phyloP scores from a whole-genome alignment of 176 grass and related monocot genomes.

The Triticum timopheevii region DNA sequence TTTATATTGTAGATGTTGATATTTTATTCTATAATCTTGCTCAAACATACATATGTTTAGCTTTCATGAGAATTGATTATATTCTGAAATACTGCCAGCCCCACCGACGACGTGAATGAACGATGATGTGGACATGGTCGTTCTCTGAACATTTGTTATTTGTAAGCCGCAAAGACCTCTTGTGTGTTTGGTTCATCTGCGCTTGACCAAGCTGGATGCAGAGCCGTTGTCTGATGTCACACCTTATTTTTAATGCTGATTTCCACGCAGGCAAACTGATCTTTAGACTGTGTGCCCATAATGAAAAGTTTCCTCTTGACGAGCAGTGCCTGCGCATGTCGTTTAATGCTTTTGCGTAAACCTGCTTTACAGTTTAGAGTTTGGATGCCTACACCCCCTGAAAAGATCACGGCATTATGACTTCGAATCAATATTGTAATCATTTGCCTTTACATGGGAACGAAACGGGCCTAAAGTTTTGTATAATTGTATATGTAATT shows the following conservation, averaged over 20 bases:
- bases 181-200: neutral
- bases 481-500: no score
- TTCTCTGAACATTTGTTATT: no score
- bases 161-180: neutral
- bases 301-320: neutral
- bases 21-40: no score
- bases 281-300: neutral
- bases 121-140: no score
- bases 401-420: constrained; percentile 11
- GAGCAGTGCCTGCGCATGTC: neutral
- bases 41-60: no score
- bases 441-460: neutral
- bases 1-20: no score
- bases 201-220: neutral
- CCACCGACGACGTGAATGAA: no score
- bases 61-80: no score
- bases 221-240: neutral
- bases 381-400: neutral
- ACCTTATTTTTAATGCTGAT: neutral
- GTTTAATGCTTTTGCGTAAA: neutral
- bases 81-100: no score
- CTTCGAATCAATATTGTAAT: neutral
- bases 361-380: neutral
- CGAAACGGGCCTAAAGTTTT: neutral
- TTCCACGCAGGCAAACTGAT: neutral